These are phyloP conservation scores for Calonectria honghensis DNA, from an alignment of 2,329 filamentous ascomycete species.

Conservation along the genomic window DNA sequence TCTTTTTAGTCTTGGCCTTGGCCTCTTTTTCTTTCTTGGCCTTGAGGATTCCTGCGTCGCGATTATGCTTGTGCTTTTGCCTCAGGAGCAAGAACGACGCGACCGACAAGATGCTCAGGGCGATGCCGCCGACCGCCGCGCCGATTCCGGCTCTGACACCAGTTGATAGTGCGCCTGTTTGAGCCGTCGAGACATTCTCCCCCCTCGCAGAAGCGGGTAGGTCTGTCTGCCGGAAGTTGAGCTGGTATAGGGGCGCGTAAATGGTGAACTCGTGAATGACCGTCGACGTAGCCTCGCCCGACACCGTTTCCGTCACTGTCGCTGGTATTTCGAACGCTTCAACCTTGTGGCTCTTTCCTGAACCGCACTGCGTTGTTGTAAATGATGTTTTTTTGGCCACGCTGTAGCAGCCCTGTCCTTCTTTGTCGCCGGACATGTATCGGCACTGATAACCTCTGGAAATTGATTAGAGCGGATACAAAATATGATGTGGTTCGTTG, in stretches of 20 bases:
- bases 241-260: conserved; percentile 57
- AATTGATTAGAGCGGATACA: neutral
- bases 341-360: conserved; percentile 43
- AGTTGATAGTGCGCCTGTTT: neutral
- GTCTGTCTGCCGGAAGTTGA: conserved; percentile 53
- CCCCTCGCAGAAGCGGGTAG: conserved; percentile 36
- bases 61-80: neutral
- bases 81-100: neutral
- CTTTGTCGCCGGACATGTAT: neutral
- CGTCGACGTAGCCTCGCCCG: conserved; percentile 4
- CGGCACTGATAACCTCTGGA: conserved; percentile 39
- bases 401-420: conserved; percentile 37
- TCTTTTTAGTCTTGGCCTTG: neutral
- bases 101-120: neutral
- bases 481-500: no score
- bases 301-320: conserved; percentile 34
- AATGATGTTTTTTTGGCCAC: conserved; percentile 43
- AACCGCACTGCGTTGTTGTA: conserved; percentile 46
- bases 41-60: neutral
- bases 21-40: neutral
- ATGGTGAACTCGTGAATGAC: conserved; percentile 42
- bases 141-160: conserved; percentile 1
- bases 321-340: conserved; percentile 44
- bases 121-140: neutral
- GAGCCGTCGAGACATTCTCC: no score